Base-by-base conservation (phyloP, 2,329 filamentous ascomycete genomes). In the Ustilaginoidea virens region DNA sequence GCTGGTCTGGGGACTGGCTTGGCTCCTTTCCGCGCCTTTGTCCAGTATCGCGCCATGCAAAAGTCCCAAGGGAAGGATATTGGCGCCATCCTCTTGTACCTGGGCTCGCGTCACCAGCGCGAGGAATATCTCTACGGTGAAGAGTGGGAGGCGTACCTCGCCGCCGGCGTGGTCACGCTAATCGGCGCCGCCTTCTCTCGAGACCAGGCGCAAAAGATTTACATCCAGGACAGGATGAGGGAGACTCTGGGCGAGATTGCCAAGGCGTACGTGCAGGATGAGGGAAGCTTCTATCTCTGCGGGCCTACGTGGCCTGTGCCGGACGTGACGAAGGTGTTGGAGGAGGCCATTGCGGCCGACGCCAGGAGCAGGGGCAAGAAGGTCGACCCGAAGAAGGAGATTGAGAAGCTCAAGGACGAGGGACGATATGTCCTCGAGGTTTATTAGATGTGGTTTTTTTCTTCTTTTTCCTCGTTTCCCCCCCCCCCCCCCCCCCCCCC, bases 61-160 rank as follows among this genome's bases (percentile, higher is more conserved):
- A 93, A 93, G 63, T 77, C 83, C n/a, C 82, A 92, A 53, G 90
- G 90, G 55, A 86, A 92, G 62, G 75, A 90, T 33, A 93, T 98
- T 41, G 90, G 90, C 30, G 64, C 83, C 24, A 90, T 96, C 37
- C 71, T 98, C 30, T 63, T 98, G 35, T 98, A 96, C 67, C 87
- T 98, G 63, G 90, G 90, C 38, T 87, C 85, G 12, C 86, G 90
- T 30, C 86, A 94, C 66, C 85, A 94, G 63, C 82, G 86, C 40
- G 90, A 98, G 59, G 90, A 98, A 60, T 98, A 98, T 58, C 76
- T 94, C 35, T 98, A 96, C 49, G 90, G 90, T 36, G 90, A 98
- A 56, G 90, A 98, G 56, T 98, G 90, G 90, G 90, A 98, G 56
- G 90, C 90, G 0, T 98, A 98, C 58, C 73, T 90, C 48, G 87